Conservation (phyloP, 169 alveolate species). For the Cyclospora cayetanensis region DNA sequence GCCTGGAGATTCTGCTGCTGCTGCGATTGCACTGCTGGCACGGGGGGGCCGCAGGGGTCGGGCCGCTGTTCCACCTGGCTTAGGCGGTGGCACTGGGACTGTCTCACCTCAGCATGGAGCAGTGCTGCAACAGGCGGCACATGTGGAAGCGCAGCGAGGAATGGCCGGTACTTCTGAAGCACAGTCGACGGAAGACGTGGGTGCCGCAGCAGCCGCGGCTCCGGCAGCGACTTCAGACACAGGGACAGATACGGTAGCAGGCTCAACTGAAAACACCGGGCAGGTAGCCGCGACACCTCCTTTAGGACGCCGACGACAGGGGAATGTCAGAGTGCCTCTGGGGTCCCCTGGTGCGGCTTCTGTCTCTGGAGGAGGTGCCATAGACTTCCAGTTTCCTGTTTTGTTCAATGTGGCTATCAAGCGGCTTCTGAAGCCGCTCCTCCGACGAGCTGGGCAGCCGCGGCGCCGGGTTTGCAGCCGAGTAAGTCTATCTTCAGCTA, state of each 20-base stretch:
- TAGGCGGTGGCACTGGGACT: too few species aligned
- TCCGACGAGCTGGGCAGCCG: slow-evolving; percentile 51
- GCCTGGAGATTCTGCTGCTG: slow-evolving; percentile 16
- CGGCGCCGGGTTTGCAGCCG: slow-evolving; percentile 4
- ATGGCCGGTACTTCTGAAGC: neutral
- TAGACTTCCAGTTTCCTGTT: slow-evolving; percentile 40
- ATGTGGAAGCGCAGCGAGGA: neutral
- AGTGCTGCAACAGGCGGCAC: neutral
- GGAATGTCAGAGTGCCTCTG: neutral
- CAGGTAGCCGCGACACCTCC: neutral
- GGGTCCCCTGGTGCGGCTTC: slow-evolving; percentile 20
- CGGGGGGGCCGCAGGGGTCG: slow-evolving; percentile 33
- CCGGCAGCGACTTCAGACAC: neutral
- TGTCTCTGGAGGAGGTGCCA: slow-evolving; percentile 16
- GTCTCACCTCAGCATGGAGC: neutral
- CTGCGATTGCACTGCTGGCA: slow-evolving; percentile 39
- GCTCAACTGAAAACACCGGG: neutral
- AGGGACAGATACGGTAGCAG: neutral
- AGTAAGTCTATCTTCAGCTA: neutral
- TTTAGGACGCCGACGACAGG: slow-evolving; percentile 12
- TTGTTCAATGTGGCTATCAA: slow-evolving; percentile 30
- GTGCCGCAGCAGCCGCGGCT: neutral
- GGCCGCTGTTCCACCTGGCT: neutral
- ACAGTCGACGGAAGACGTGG: neutral
- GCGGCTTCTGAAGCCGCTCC: slow-evolving; percentile 37